Conservation (phyloP, 768 basidiomycete genomes). For the Pholiota molesta region DNA sequence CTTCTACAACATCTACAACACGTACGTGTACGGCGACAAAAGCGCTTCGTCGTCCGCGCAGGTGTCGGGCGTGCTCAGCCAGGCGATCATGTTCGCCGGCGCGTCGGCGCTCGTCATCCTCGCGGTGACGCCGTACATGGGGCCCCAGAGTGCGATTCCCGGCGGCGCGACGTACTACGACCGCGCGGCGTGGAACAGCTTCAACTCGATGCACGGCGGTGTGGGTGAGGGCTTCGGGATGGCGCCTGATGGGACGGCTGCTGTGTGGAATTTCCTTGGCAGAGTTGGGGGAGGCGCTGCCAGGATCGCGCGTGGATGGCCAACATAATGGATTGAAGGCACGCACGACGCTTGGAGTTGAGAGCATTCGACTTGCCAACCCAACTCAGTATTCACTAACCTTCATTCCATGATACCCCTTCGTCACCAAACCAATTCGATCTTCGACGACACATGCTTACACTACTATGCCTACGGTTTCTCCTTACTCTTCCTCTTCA, state of each 20-base stretch:
- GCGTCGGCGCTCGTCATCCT: slow-evolving; percentile 65
- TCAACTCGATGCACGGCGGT: slow-evolving; percentile 69
- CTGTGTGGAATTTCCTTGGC: slow-evolving; percentile 72
- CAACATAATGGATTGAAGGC: slow-evolving; percentile 45
- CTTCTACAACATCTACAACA: slow-evolving; percentile 90
- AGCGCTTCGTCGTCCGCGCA: slow-evolving; percentile 29
- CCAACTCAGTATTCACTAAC: neutral
- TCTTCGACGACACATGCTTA: neutral
- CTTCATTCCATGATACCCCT: neutral
- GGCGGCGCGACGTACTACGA: slow-evolving; percentile 78
- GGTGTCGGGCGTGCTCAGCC: slow-evolving; percentile 38
- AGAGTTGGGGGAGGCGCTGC: slow-evolving; percentile 77
- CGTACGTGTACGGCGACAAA: slow-evolving; percentile 55
- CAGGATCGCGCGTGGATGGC: slow-evolving; percentile 77
- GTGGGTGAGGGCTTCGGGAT: slow-evolving; percentile 66
- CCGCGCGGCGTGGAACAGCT: slow-evolving; percentile 77
- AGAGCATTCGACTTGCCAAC: neutral
- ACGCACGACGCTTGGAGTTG: too few relatives aligned
- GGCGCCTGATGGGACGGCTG: slow-evolving; percentile 54
- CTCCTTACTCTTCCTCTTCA: neutral
- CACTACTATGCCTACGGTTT: neutral
- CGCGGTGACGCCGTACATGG: slow-evolving; percentile 61
- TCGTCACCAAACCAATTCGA: neutral
- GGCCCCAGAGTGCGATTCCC: slow-evolving; percentile 57
- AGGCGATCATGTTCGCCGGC: slow-evolving; percentile 60